phyloP scores from a whole-genome alignment of 441 rosid species.

The Cnidoscolus chayamansa region DNA sequence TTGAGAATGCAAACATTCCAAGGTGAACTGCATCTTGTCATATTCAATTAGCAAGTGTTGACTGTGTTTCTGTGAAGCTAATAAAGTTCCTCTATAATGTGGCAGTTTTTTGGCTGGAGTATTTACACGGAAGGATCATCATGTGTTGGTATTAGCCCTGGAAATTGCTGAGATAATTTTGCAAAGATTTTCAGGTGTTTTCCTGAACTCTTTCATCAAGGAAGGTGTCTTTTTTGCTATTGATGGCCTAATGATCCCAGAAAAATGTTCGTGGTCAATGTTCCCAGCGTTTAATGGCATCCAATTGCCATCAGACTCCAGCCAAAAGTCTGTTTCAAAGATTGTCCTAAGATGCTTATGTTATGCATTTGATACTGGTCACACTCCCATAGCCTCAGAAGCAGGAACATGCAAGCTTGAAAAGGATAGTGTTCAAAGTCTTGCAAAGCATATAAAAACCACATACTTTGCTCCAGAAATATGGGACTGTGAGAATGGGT shows the following conservation, averaged over 20 bases:
- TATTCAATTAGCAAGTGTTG: constrained; percentile 12
- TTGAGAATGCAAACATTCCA: constrained; percentile 66
- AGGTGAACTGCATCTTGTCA: constrained; percentile 48
- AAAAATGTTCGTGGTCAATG: constrained; percentile 47
- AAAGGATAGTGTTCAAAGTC: constrained; percentile 57
- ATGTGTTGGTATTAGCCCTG: constrained; percentile 68
- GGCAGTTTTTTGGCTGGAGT: constrained; percentile 92
- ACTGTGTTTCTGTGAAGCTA: constrained; percentile 18
- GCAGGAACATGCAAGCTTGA: constrained; percentile 61
- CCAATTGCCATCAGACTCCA: constrained; percentile 46
- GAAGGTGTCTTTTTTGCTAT: constrained; percentile 89
- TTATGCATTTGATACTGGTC: constrained; percentile 53
- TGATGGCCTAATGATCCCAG: constrained; percentile 59
- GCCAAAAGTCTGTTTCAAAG: constrained; percentile 49
- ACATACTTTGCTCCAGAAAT: constrained; percentile 60
- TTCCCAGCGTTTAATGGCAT: constrained; percentile 44
- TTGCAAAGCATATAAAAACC: constrained; percentile 64
- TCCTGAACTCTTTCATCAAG: constrained; percentile 67
- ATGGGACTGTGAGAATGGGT: constrained; percentile 59
- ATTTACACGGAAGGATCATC: constrained; percentile 81
- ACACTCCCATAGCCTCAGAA: constrained; percentile 42
- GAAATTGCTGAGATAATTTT: constrained; percentile 69
- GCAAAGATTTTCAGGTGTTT: constrained; percentile 62
- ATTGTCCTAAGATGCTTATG: constrained; percentile 76
- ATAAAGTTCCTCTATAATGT: constrained; percentile 21